Evolutionary conservation across 768 basidiomycete genomes (phyloP), one percentile per base, ranked within the genome.

Genomic region (Suillus hirtellus): DNA sequence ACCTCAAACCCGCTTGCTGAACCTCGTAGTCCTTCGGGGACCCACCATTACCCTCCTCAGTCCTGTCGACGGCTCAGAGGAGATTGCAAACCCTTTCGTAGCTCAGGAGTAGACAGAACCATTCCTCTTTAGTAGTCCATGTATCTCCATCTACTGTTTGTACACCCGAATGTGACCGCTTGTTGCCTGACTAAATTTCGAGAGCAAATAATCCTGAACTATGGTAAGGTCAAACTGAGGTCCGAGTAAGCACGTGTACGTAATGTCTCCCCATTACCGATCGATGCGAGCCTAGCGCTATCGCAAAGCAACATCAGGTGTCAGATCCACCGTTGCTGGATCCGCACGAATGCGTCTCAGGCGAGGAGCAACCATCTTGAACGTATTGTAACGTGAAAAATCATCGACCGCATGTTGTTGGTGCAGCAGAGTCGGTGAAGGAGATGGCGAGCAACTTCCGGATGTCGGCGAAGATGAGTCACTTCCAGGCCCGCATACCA

Each of bases 11-110:
- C 87, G 90, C 60, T 70, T 80, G 8, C 81, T 99, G 4, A 96
- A 96, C 15, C 79, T 99, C 12, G 92, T 89, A 4, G 96, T 99
- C 46, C 85, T 97, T 24, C 84, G 96, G 52, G 96, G 96, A 12
- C 96, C 96, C 1, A 96, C 96, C 63, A 90, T 99, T 71, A 96
- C 94, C 0, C 84, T 99, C 8, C 82, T 99, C 64, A 95, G 93
- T 72, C 96, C 96, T 3, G 91, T 95, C 14, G 96, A 99, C 68
- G 96, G 96, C 62, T 95, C 87, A 62, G 95, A 96, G 75, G 94
- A 96, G 75, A 96, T 96, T 61, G 88, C 89, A 15, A 96, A 96
- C 75, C 94, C 94, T 3, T 96, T 96, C 80, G 68, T 85, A 58
- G 80, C 84, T 4, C 88, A 89, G 71, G 91, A 93, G 70, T 89